A percentile compares a stretch with the other conserved stretches of the same genome.
phyloP scores from a whole-genome alignment of 306 rosid species.

The Leucaena leucocephala region DNA sequence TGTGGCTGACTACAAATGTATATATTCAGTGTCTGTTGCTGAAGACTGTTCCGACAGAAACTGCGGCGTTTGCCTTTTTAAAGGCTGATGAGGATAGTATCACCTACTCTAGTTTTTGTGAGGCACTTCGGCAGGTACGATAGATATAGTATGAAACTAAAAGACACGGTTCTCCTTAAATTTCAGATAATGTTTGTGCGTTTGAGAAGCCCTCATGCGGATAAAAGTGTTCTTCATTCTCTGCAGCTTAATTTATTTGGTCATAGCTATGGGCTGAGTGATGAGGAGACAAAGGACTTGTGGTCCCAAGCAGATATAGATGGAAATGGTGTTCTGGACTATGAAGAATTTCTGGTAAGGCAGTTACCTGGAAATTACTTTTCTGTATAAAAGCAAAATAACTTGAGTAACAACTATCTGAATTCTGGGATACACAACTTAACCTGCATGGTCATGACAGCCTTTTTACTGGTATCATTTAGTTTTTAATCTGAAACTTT shows the following conservation, averaged over 20 bases:
- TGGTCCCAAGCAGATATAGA: conserved; percentile 69
- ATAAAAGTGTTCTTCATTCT: conserved; percentile 3
- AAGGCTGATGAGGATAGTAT: conserved; percentile 62
- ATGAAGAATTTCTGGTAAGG: conserved; percentile 62
- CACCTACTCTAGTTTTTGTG: conserved; percentile 62
- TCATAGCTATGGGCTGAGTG: conserved; percentile 63
- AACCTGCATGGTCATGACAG: too few species aligned
- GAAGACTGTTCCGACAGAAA: conserved; percentile 55
- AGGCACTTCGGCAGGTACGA: conserved; percentile 73
- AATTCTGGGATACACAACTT: too few species aligned
- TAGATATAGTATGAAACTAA: conserved; percentile 4
- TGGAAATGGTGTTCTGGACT: conserved; percentile 58
- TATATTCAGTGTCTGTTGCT: conserved; percentile 59
- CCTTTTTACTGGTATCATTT: too few species aligned
- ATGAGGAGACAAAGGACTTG: conserved; percentile 66
- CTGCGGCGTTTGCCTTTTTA: conserved; percentile 60
- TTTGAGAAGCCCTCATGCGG: not conserved
- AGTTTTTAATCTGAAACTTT: conserved; percentile 6
- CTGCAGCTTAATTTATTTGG: conserved; percentile 73
- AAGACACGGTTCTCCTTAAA: not conserved
- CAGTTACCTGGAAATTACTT: conserved; percentile 12
- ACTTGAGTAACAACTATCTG: not conserved
- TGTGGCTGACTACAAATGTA: conserved; percentile 32
- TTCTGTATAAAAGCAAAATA: conserved; percentile 12
- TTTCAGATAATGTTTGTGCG: not conserved